Base-by-base conservation (phyloP, 495 filamentous ascomycete species). In the Neurospora cerealis region DNA sequence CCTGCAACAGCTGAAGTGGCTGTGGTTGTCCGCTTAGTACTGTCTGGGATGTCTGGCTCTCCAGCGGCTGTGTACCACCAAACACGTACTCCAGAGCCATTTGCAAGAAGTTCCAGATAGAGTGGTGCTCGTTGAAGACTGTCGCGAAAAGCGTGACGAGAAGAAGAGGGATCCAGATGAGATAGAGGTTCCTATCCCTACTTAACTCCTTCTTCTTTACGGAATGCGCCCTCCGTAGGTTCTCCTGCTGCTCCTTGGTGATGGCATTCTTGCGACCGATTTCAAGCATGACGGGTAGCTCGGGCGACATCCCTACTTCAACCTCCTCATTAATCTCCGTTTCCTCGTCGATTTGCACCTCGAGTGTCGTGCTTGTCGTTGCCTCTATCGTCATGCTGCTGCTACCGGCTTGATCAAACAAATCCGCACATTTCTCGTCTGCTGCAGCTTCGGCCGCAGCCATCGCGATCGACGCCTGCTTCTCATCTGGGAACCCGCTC, bases 111-210 rank as follows among this genome's bases (percentile, higher is more conserved):
- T 66, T 34, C 54, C 54, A 66, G 54, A 34, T 66, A 36, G 54
- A 66, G 7, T 66, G 54, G 28, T 66, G 54, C 24, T 66, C 74
- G n/a, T 62, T 72, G 73, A 79, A 81, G 19, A 75, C 39, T 73
- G 76, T 74, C 13, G 74, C 78, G 34, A 75, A 73, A 15, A 78
- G 42, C 71, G 78, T 77, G 71, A 78, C 36, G 32, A 75, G 34
- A 41, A 78, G 77, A 28, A 78, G 72, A 32, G 77, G 77, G 48
- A 78, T 77, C 93, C 93, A 96, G 79, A 96, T 85, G 80, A 94
- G 92, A 83, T 92, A 95, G 54, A 96, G 85, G 79, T 93, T 94
- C 76, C 91, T 86, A 79, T 96, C 93, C 74, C 87, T 90, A 54
- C 87, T 88, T 46, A 94, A 83, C 74, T 86, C 88, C 86, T 94